Percentiles rank a stretch among this genome's conserved stretches.
Evolutionary conservation across 2,329 filamentous ascomycete species (phyloP).

Genomic region (Emydomyces testavorans): DNA sequence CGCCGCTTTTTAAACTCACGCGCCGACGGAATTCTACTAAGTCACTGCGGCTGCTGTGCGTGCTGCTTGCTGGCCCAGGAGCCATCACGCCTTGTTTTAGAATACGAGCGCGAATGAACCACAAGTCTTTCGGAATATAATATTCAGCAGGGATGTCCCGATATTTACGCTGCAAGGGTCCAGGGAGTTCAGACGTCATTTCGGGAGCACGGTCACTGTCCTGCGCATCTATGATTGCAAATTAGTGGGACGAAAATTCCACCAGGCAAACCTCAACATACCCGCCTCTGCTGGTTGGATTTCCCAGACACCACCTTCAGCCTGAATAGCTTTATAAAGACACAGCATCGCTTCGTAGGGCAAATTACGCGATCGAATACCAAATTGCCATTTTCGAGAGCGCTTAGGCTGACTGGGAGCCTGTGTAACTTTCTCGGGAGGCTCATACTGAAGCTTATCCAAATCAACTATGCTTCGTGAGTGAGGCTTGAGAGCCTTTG

Average conservation of each 20-base stretch:
- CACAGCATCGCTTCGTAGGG: constrained; percentile 90
- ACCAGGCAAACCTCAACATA: constrained; percentile 17
- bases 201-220: constrained; percentile 29
- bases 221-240: constrained; percentile 16
- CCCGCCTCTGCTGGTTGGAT: constrained; percentile 37
- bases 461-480: constrained; percentile 58
- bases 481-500: constrained; percentile 73
- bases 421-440: constrained; percentile 45
- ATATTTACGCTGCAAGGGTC: constrained; percentile 35
- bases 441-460: constrained; percentile 49
- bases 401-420: constrained; percentile 43
- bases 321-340: constrained; percentile 82
- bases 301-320: constrained; percentile 83
- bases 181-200: constrained; percentile 27
- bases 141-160: constrained; percentile 48
- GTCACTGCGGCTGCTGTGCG: constrained; percentile 33
- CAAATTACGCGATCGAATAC: constrained; percentile 85
- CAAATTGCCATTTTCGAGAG: constrained; percentile 92
- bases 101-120: constrained; percentile 87
- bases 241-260: not conserved
- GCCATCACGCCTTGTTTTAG: constrained; percentile 63
- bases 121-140: constrained; percentile 81
- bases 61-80: constrained; percentile 33
- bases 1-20: constrained; percentile 27
- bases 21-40: constrained; percentile 33